A percentile compares a stretch with the other conserved stretches of the same genome.
These are phyloP conservation scores for Chaetothyriales sp. DNA, from an alignment of 2,329 filamentous ascomycete genomes.

Conservation along the genomic window DNA sequence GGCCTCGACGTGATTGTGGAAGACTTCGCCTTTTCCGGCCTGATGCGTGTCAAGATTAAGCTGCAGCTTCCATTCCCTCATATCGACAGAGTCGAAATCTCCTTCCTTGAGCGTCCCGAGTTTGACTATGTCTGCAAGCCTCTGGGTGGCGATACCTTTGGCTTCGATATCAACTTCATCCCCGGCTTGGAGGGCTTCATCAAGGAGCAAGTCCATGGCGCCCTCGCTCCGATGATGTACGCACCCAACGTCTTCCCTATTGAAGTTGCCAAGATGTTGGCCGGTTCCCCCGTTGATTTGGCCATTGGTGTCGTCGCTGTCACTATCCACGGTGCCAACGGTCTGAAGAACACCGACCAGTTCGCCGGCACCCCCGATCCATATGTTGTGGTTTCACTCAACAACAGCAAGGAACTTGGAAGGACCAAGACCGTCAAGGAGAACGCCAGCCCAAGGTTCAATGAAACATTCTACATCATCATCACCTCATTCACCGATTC, in stretches of 20 bases:
- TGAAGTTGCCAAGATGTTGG: slow-evolving; percentile 95
- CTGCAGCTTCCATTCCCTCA: slow-evolving; percentile 91
- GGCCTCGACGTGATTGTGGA: slow-evolving; percentile 95
- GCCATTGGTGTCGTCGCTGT: slow-evolving; percentile 87
- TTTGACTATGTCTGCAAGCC: slow-evolving; percentile 98
- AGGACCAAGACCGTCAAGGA: slow-evolving; percentile 80
- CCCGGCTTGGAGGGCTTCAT: slow-evolving; percentile 89
- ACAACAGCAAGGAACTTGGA: slow-evolving; percentile 64
- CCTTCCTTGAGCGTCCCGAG: slow-evolving; percentile 72
- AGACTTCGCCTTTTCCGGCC: slow-evolving; percentile 87
- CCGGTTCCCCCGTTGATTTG: slow-evolving; percentile 84
- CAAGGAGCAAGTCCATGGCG: slow-evolving; percentile 87
- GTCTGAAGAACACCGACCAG: slow-evolving; percentile 88
- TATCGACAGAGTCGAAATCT: slow-evolving; percentile 86
- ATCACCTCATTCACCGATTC: slow-evolving; percentile 80
- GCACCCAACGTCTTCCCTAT: slow-evolving; percentile 94
- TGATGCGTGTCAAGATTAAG: slow-evolving; percentile 97
- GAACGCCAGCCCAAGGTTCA: slow-evolving; percentile 79
- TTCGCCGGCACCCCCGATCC: slow-evolving; percentile 86
- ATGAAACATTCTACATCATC: slow-evolving; percentile 91
- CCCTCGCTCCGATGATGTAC: slow-evolving; percentile 94
- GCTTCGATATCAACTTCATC: slow-evolving; percentile 98
- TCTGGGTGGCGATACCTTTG: slow-evolving; percentile 82
- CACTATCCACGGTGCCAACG: slow-evolving; percentile 77
- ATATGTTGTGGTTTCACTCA: slow-evolving; percentile 72